Evolutionary conservation across 2,329 filamentous ascomycete species (phyloP).

Genomic region (Aspergillus sojae): DNA sequence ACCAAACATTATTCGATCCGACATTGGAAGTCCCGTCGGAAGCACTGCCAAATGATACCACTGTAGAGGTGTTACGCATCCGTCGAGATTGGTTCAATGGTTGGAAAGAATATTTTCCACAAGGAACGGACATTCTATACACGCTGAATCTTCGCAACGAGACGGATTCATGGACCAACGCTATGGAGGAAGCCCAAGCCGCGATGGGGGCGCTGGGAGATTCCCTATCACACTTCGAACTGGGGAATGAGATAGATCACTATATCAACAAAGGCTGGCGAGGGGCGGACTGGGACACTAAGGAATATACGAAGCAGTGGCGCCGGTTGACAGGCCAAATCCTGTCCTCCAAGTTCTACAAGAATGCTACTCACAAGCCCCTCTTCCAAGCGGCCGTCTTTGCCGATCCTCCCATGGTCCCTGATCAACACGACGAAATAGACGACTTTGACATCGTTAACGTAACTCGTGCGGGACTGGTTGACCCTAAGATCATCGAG

Average conservation of each 20-base stretch:
- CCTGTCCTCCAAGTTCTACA: slow-evolving; percentile 5
- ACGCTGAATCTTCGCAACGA: slow-evolving; percentile 10
- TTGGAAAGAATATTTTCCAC: slow-evolving; percentile 11
- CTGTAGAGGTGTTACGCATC: slow-evolving; percentile 5
- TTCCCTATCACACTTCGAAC: slow-evolving; percentile 5
- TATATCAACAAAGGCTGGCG: slow-evolving; percentile 15
- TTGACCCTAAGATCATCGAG: slow-evolving; percentile 6
- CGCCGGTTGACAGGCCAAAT: slow-evolving; percentile 8
- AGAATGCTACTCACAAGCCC: slow-evolving; percentile 4
- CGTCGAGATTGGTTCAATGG: slow-evolving; percentile 6
- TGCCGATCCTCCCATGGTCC: slow-evolving; percentile 10
- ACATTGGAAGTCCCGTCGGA: background rate
- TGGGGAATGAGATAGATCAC: slow-evolving; percentile 14
- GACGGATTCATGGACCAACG: slow-evolving; percentile 4
- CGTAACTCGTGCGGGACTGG: slow-evolving; percentile 7
- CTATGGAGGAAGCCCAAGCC: slow-evolving; percentile 8
- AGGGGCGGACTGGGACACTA: background rate
- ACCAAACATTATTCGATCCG: slow-evolving; percentile 9
- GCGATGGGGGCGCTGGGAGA: slow-evolving; percentile 8
- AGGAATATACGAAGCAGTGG: slow-evolving; percentile 10
- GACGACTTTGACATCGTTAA: slow-evolving; percentile 15
- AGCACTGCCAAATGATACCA: slow-evolving; percentile 10
- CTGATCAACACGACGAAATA: slow-evolving; percentile 12
- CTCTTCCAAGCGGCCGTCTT: slow-evolving; percentile 13
- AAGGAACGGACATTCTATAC: slow-evolving; percentile 6